Evolutionary conservation across 202 grass and related monocot genomes (phyloP).

Genomic region (Miscanthus sacchariflorus): DNA sequence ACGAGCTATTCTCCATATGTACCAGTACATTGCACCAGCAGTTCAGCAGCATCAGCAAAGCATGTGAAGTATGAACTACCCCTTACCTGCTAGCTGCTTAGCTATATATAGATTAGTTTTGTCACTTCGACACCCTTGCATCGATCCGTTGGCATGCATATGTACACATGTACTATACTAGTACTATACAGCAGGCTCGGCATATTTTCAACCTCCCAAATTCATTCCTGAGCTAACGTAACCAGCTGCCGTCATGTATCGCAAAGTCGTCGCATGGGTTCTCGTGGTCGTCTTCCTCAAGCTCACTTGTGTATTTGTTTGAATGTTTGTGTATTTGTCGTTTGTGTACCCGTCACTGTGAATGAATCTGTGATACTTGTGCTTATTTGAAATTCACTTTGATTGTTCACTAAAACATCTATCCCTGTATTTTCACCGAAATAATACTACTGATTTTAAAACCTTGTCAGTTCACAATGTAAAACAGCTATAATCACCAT

Average conservation of each 20-base stretch:
- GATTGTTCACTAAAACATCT: too few relatives aligned
- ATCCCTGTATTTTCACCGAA: too few relatives aligned
- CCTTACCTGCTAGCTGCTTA: not conserved
- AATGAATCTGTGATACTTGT: too few relatives aligned
- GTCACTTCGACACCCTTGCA: not conserved
- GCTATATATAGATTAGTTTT: not conserved
- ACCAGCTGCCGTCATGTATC: not conserved
- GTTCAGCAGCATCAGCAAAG: not conserved
- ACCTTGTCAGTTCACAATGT: too few relatives aligned
- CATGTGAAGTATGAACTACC: not conserved
- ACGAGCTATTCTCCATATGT: not conserved
- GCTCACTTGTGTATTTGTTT: too few relatives aligned
- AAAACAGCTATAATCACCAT: too few relatives aligned
- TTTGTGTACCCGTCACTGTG: too few relatives aligned
- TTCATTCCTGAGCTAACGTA: not conserved
- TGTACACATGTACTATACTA: not conserved
- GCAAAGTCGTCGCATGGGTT: not conserved
- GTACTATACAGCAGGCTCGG: too few relatives aligned
- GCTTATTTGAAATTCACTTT: too few relatives aligned
- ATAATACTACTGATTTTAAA: too few relatives aligned
- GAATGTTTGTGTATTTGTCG: too few relatives aligned
- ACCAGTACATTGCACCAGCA: not conserved
- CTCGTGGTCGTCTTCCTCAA: not conserved
- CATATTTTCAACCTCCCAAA: not conserved
- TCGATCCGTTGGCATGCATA: too few relatives aligned